phyloP scores from a whole-genome alignment of 1,139 yeast species.

The Yamadazyma jaroonii region DNA sequence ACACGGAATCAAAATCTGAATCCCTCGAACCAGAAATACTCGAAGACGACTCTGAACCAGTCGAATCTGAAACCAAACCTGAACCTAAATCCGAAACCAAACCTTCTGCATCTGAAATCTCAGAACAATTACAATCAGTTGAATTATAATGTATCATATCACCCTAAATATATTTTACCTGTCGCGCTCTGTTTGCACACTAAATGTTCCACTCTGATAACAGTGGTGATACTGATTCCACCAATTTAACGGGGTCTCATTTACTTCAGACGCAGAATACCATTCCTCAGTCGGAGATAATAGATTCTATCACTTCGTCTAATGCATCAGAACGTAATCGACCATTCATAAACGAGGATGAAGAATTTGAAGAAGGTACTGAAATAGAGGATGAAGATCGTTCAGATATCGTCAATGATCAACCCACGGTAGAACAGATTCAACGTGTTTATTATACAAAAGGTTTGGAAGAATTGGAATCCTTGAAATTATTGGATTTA shows the following conservation, averaged over 20 bases:
- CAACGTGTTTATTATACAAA: conserved; percentile 42
- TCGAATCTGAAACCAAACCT: not conserved
- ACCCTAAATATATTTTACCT: not conserved
- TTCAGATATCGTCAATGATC: conserved; percentile 18
- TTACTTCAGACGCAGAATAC: conserved; percentile 32
- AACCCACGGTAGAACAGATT: conserved; percentile 36
- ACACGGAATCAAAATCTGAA: conserved; percentile 2
- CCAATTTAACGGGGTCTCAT: conserved; percentile 14
- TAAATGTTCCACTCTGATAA: too few relatives aligned
- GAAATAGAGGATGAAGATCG: conserved; percentile 8
- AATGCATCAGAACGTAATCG: conserved; percentile 14
- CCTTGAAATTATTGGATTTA: conserved; percentile 61
- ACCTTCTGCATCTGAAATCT: not conserved
- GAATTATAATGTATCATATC: conserved; percentile 1
- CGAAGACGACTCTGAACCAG: not conserved
- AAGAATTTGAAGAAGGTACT: conserved; percentile 11
- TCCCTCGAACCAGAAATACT: not conserved
- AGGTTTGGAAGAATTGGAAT: conserved; percentile 58
- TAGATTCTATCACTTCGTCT: conserved; percentile 30
- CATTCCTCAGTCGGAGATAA: conserved; percentile 34
- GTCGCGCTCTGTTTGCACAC: not conserved
- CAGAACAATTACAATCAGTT: not conserved
- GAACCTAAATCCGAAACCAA: too few relatives aligned
- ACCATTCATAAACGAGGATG: conserved; percentile 17
- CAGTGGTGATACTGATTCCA: too few relatives aligned